Evolutionary conservation across 495 filamentous ascomycete species (phyloP), one percentile per base, ranked within the genome.

Genomic region (Xylaria telfairii): DNA sequence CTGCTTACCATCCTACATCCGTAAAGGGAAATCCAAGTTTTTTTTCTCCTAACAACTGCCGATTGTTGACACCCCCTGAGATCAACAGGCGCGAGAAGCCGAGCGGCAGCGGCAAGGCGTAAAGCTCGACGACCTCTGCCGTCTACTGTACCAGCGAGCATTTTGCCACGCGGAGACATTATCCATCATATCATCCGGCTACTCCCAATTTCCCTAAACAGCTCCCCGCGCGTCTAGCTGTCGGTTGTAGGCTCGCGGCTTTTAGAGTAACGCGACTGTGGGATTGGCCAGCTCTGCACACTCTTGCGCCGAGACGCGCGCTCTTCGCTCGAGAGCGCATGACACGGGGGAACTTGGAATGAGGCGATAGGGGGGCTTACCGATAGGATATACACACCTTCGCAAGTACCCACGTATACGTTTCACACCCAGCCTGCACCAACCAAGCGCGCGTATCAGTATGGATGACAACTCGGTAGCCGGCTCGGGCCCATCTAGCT

Each of bases 211-310:
- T 65, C 62, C 69, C 19, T 60, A 59, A 62, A 24, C 39, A 59
- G 61, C 54, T 71, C 69, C 54, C 62, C 63, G 54, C 69, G 63
- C 69, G 69, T 62, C 54, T 62, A 51, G 37, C 42, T 26, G n/a
- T 34, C 51, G 42, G 30, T 61, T 49, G 53, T 53, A 15, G 46
- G 60, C 67, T 64, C 21, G 47, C 59, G 34, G 39, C 60, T 65
- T 63, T 17, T 39, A 32, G 49, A 26, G 49, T 41, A 24, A 30
- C 17, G 56, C 24, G 61, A 21, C 21, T 44, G 49, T 41, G 32
- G 60, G 49, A 70, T 70, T 70, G 68, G 68, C 61, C 28, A 59
- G 37, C 32, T 65, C 39, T 49, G 19, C 60, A 56, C 44, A 54
- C 26, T 47, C 34, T 56, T 59, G 47, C 39, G 60, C 68, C n/a